Percentiles rank a stretch among this genome's conserved stretches.
phyloP scores from a whole-genome alignment of 2,329 filamentous ascomycete genomes.

The Hymenoscyphus scutula region DNA sequence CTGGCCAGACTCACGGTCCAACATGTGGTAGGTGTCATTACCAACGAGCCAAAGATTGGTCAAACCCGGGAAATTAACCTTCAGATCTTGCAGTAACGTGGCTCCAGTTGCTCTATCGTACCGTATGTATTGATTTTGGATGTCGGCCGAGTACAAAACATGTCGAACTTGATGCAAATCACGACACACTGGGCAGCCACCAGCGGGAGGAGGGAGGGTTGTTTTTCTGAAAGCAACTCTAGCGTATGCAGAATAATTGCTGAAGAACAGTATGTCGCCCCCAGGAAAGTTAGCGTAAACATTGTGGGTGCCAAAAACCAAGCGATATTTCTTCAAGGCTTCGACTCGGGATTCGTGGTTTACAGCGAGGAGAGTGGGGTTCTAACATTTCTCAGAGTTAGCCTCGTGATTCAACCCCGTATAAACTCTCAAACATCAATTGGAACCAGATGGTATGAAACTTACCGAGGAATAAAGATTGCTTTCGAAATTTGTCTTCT shows the following conservation, averaged over 20 bases:
- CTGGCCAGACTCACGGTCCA: neutral
- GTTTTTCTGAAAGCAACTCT: too few relatives aligned
- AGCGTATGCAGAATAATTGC: neutral
- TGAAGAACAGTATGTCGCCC: slow-evolving; percentile 6
- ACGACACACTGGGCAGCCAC: neutral
- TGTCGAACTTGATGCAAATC: neutral
- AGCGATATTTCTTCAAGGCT: neutral
- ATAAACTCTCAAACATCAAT: neutral
- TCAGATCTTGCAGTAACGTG: neutral
- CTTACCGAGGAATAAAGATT: neutral
- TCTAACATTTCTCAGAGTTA: neutral
- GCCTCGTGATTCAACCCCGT: neutral
- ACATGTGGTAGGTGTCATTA: neutral
- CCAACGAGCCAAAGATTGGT: neutral
- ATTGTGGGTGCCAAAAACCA: slow-evolving; percentile 5
- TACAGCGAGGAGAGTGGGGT: neutral
- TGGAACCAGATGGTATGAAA: too few relatives aligned
- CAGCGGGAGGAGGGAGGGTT: neutral
- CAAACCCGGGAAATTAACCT: neutral
- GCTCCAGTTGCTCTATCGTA: neutral
- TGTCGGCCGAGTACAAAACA: neutral
- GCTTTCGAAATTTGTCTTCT: neutral
- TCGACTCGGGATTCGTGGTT: neutral
- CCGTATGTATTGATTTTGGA: neutral
- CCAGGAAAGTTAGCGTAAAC: slow-evolving; percentile 3